Conservation (phyloP, 2,329 filamentous ascomycete genomes). For the Colletotrichum sp. region DNA sequence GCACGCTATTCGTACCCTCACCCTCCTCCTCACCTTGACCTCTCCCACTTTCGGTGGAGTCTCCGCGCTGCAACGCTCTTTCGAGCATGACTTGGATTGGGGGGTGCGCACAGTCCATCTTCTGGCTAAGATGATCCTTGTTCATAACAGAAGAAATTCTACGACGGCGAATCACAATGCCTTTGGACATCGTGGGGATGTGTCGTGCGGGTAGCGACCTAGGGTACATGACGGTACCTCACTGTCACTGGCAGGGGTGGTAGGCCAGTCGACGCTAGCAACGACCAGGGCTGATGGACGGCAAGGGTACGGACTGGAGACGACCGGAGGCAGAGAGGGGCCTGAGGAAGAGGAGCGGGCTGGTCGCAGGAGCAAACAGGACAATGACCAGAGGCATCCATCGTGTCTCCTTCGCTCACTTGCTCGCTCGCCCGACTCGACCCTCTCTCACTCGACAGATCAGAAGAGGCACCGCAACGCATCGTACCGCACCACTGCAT, state of each 20-base stretch:
- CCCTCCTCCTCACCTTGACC: neutral
- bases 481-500: neutral
- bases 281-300: conserved; percentile 15
- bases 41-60: neutral
- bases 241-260: neutral
- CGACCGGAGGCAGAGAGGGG: neutral
- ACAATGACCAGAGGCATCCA: neutral
- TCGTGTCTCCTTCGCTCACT: neutral
- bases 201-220: neutral
- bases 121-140: neutral
- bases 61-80: conserved; percentile 8
- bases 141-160: conserved; percentile 4
- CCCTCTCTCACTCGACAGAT: neutral
- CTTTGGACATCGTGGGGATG: neutral
- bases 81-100: conserved; percentile 5
- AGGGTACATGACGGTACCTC: conserved; percentile 6
- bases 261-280: conserved; percentile 10
- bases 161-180: conserved; percentile 7
- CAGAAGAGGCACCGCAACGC: neutral
- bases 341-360: neutral
- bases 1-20: neutral
- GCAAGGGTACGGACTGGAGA: neutral
- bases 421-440: neutral
- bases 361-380: neutral
- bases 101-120: conserved; percentile 11